These are phyloP conservation scores for Chlorella sp. DNA, from an alignment of 139 green algal genomes.

Conservation along the genomic window DNA sequence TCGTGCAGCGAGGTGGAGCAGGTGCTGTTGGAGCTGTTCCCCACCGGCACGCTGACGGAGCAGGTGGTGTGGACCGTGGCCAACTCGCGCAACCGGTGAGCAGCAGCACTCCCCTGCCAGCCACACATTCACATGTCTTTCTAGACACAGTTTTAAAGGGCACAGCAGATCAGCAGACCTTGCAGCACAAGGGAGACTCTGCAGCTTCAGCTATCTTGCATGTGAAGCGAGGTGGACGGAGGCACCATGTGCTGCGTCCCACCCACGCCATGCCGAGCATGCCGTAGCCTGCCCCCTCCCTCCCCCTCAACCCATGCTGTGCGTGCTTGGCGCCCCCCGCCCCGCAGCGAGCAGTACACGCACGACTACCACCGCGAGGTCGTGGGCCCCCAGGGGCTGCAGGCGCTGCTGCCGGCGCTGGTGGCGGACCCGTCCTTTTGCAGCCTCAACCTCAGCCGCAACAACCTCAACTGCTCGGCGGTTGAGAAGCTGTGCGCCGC, in stretches of 20 bases:
- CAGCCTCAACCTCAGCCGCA: slow-evolving; percentile 13
- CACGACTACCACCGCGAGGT: slow-evolving; percentile 29
- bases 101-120: too few species aligned
- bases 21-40: background rate
- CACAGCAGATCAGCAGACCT: too few species aligned
- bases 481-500: slow-evolving; percentile 10
- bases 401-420: slow-evolving; percentile 23
- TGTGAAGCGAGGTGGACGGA: too few species aligned
- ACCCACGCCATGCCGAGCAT: too few species aligned
- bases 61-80: background rate
- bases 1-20: background rate
- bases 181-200: too few species aligned
- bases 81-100: slow-evolving; percentile 1
- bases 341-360: background rate
- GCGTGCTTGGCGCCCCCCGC: too few species aligned
- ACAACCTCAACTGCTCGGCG: slow-evolving; percentile 9
- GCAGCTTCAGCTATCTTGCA: too few species aligned
- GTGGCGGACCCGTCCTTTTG: slow-evolving; percentile 5
- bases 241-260: too few species aligned
- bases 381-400: slow-evolving; percentile 21
- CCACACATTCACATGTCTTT: too few species aligned
- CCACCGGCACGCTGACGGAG: background rate
- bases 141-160: too few species aligned
- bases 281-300: too few species aligned
- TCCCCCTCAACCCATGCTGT: too few species aligned